A percentile compares a stretch with the other conserved stretches of the same genome.
phyloP scores from a whole-genome alignment of 768 basidiomycete species.

The Kwoniella sp. region DNA sequence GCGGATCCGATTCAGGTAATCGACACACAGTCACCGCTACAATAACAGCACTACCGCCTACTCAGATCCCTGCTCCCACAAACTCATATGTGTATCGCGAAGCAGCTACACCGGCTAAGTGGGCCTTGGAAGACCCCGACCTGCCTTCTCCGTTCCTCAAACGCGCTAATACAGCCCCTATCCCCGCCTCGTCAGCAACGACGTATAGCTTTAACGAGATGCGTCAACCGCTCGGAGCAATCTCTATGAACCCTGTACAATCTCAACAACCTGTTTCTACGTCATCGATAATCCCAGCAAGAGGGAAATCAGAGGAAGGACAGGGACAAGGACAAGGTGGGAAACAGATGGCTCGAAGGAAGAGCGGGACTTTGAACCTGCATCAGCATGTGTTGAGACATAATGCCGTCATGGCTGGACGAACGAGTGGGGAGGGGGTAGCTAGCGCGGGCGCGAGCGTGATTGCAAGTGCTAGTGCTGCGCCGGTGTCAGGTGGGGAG shows the following conservation, averaged over 20 bases:
- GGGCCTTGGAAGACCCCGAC: slow-evolving; percentile 50
- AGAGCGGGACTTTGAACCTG: slow-evolving; percentile 34
- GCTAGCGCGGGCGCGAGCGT: neutral
- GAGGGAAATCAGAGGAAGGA: slow-evolving; percentile 1
- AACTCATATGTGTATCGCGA: slow-evolving; percentile 47
- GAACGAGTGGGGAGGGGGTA: slow-evolving; percentile 24
- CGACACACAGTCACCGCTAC: neutral
- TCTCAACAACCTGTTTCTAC: neutral
- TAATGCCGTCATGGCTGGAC: slow-evolving; percentile 32
- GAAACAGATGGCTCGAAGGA: slow-evolving; percentile 36
- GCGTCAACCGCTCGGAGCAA: slow-evolving; percentile 26
- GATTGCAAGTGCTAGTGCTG: too few species aligned
- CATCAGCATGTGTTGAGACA: slow-evolving; percentile 40
- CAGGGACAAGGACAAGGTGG: too few species aligned
- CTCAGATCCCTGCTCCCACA: slow-evolving; percentile 41
- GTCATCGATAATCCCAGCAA: neutral
- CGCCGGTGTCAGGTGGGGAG: neutral
- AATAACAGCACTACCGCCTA: slow-evolving; percentile 27
- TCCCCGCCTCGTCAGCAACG: neutral
- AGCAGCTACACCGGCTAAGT: slow-evolving; percentile 53
- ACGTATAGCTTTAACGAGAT: neutral
- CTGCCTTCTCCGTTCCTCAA: slow-evolving; percentile 51
- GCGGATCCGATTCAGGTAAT: slow-evolving; percentile 1
- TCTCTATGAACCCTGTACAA: slow-evolving; percentile 13
- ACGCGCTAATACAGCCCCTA: slow-evolving; percentile 19